phyloP scores from a whole-genome alignment of 2,329 filamentous ascomycete species.

The Pestalotiopsis sp. region DNA sequence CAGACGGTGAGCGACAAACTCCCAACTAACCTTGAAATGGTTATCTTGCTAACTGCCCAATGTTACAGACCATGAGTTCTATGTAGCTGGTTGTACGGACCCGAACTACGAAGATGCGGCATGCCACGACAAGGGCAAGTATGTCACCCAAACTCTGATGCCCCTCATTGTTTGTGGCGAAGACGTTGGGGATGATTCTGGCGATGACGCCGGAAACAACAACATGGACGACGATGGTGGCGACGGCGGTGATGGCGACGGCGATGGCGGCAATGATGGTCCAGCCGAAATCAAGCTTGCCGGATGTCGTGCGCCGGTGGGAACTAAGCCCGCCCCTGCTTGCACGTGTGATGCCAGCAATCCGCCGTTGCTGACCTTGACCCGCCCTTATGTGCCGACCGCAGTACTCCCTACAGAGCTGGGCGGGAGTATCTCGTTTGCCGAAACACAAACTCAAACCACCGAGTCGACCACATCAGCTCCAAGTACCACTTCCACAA shows the following conservation, averaged over 20 bases:
- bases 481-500: background rate
- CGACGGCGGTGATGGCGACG: too few species aligned
- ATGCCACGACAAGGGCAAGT: slow-evolving; percentile 23
- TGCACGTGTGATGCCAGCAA: background rate
- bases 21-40: slow-evolving; percentile 10
- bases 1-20: slow-evolving; percentile 24
- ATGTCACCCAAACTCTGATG: slow-evolving; percentile 20
- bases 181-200: slow-evolving; percentile 11
- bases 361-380: background rate
- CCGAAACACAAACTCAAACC: background rate
- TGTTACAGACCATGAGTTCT: slow-evolving; percentile 18
- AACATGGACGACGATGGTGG: too few species aligned
- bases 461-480: background rate
- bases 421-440: background rate
- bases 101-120: slow-evolving; percentile 19
- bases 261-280: too few species aligned
- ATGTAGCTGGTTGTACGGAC: slow-evolving; percentile 24
- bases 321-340: too few species aligned
- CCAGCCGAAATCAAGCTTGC: too few species aligned
- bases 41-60: background rate
- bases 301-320: too few species aligned
- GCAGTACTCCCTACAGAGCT: background rate
- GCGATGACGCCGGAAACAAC: too few species aligned
- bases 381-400: background rate
- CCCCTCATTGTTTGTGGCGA: slow-evolving; percentile 27